Evolutionary conservation across 2,329 filamentous ascomycete species (phyloP), one percentile per base, ranked within the genome.

Genomic region (Parascedosporium putredinis): DNA sequence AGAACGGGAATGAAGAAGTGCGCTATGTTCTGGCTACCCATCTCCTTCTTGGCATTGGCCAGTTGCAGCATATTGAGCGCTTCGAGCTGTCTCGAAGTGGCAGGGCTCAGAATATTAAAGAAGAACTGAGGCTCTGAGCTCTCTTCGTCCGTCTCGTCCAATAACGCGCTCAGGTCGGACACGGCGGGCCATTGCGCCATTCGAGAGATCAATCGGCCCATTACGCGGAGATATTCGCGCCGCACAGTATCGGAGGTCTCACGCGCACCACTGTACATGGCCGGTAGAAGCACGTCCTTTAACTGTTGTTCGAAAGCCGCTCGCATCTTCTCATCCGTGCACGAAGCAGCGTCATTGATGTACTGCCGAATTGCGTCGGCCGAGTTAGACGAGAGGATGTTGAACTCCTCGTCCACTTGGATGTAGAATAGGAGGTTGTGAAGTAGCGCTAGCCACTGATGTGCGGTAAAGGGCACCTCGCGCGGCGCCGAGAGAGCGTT

Each of bases 381-480:
- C 5, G 93, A 88, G 62, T 91, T 96, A 2, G 77, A 75, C 0
- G 79, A 75, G 12, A 95, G 71, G 45, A 96, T 86, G 43, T 88
- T 86, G 55, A 94, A 83, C 62, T 98, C 93, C 54, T 95, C 88
- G 50, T 88, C 84, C 55, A 91, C 81, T 55, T 82, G 83, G 55
- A 96, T 83, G 60, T 85, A 93, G 66, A 84, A 97, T 2, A 95
- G 73, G 70, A 95, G 78, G 60, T 97, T 98, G 67, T 90, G 86
- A 9, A 97, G 68, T 18, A 98, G 67, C 5, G 93, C 90, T 48
- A 83, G 76, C 91, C 93, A 98, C 64, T 95, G 86, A 51, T 77
- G 76, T 1, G 81, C 67, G 1, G 78, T 83, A 53, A 90, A 79
- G 0, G 71, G 66, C 1, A 62, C 62, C 33, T 79, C 79, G n/a